Conservation (phyloP, 139 green algal species). For the Zygnema circumcarinatum region DNA sequence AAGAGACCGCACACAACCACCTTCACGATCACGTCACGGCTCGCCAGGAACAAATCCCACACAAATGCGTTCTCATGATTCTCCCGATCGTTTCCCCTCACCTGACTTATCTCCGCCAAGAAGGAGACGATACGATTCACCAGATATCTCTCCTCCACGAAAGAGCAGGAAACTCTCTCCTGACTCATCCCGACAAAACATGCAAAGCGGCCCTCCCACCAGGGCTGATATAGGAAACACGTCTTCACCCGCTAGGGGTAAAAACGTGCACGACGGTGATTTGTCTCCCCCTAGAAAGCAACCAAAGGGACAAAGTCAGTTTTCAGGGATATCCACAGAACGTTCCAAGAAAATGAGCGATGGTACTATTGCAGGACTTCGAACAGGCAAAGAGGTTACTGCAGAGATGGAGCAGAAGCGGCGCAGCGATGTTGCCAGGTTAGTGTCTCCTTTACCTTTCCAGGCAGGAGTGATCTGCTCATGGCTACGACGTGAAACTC, state of each 20-base stretch:
- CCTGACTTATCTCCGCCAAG: slow-evolving; percentile 28
- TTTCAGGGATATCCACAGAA: not conserved
- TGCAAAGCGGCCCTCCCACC: not conserved
- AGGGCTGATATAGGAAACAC: not conserved
- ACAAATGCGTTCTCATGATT: no score
- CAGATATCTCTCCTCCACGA: slow-evolving; percentile 30
- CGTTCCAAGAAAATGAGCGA: slow-evolving; percentile 27
- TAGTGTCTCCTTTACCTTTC: no score
- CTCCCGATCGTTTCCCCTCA: no score
- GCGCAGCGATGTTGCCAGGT: slow-evolving; percentile 23
- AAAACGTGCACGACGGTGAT: not conserved
- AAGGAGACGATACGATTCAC: slow-evolving; percentile 16
- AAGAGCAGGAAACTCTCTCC: slow-evolving; percentile 13
- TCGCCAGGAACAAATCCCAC: no score
- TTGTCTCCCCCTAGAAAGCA: slow-evolving; percentile 32
- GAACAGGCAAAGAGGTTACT: slow-evolving; percentile 36
- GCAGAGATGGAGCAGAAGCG: slow-evolving; percentile 45
- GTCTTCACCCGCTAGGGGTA: not conserved
- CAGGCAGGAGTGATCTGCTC: not conserved
- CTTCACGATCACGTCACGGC: no score
- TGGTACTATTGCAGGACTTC: slow-evolving; percentile 41
- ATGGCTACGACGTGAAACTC: not conserved
- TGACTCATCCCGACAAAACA: slow-evolving; percentile 8
- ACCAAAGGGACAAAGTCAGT: not conserved
- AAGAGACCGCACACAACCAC: not conserved